Evolutionary conservation across 768 basidiomycete species (phyloP), one percentile per base, ranked within the genome.

Genomic region (Tricholomella constricta): DNA sequence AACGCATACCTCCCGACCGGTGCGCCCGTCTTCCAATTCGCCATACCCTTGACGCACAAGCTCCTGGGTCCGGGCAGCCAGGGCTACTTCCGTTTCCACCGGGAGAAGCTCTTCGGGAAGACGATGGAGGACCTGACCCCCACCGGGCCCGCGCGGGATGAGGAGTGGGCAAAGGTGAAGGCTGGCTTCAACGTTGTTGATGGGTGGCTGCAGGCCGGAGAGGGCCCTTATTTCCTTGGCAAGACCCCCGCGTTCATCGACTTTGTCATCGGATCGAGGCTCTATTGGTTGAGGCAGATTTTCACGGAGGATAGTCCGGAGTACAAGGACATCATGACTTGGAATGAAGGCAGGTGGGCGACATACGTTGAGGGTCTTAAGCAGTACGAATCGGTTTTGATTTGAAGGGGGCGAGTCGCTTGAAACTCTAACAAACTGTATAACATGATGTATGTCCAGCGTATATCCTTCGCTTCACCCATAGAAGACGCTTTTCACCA

Each of bases 81-180:
- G 50, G 63, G 49, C 3, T 76, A 73, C 56, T 79, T 74, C 55
- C 56, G 69, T 9, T 45, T 54, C 3, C 74, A 70, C 3, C 67
- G 73, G 12, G 62, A 65, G 42, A 51, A 45, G 3, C 42, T 34
- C 1, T 64, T 64, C n/a, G 72, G 76, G 0, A 60, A 42, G 42
- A 62, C 63, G 26, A 56, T 67, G 29, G 75, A 79, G 66, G 60
- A 66, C 23, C 32, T 68, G 43, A 35, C 65, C 8, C 70, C 73
- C 0, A 51, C 53, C 8, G 61, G 62, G 17, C 65, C 68, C 10
- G 62, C 44, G 38, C 62, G 65, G 32, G 65, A 65, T 6, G 63
- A 49, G 12, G 64, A 67, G 10, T 74, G 70, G 72, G 56, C 55
- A 19, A 49, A 57, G 32, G 36, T 71, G 14, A 54, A 61, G 42